These are phyloP conservation scores for Colletotrichum tropicale DNA, from an alignment of 2,329 filamentous ascomycete species.

Conservation along the genomic window DNA sequence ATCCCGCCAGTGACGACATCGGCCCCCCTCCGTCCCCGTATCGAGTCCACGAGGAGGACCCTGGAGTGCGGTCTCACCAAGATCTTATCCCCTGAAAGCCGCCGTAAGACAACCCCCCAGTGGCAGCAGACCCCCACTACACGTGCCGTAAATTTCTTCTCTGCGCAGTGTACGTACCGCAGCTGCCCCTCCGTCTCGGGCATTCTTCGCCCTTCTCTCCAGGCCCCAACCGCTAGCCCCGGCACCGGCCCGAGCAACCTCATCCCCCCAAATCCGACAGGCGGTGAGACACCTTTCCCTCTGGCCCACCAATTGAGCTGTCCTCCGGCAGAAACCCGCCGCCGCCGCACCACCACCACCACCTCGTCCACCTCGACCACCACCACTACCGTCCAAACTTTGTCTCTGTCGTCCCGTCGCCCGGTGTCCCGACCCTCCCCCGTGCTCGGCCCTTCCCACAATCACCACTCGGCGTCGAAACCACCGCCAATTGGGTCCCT, in stretches of 20 bases:
- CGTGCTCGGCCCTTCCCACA: neutral
- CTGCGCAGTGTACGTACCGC: neutral
- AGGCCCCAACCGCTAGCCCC: neutral
- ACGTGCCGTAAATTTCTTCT: neutral
- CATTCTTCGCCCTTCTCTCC: neutral
- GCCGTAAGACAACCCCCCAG: neutral
- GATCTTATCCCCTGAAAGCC: neutral
- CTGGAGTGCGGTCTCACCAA: neutral
- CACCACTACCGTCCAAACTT: neutral
- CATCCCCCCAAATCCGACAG: neutral
- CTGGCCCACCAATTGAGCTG: neutral
- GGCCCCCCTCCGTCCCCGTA: neutral
- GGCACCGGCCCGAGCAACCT: neutral
- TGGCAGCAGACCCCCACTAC: neutral
- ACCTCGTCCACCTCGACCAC: neutral
- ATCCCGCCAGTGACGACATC: neutral
- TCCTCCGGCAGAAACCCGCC: slow-evolving; percentile 11
- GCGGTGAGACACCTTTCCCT: neutral
- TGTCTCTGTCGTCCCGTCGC: neutral
- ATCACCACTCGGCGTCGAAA: neutral
- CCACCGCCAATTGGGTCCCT: neutral
- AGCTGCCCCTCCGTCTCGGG: neutral
- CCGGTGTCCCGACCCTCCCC: neutral
- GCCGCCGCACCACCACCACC: neutral
- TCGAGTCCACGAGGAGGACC: slow-evolving; percentile 1